Conservation (phyloP, 129 eudicot genomes). For the Artemisia tridentata region DNA sequence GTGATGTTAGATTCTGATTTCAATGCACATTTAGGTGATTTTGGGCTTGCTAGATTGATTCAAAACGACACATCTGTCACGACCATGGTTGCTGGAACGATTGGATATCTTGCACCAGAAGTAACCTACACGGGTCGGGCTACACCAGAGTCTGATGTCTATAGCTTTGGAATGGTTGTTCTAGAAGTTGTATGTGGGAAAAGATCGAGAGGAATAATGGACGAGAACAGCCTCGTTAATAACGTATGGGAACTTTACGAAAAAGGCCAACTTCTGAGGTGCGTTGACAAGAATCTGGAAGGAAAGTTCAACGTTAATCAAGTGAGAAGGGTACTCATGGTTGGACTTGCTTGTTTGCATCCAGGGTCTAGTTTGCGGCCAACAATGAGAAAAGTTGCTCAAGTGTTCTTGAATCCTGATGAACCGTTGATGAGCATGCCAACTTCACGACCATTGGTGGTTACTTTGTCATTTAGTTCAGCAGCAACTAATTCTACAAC, state of each 20-base stretch:
- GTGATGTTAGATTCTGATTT: conserved; percentile 63
- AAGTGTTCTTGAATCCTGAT: conserved; percentile 48
- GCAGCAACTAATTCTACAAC: conserved; percentile 26
- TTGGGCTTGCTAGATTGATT: conserved; percentile 68
- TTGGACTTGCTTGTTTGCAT: conserved; percentile 72
- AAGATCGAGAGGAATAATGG: conserved; percentile 60
- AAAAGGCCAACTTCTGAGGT: conserved; percentile 36
- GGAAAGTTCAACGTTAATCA: conserved; percentile 41
- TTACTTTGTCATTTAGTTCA: conserved; percentile 44
- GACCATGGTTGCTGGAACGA: conserved; percentile 75
- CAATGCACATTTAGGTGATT: conserved; percentile 68
- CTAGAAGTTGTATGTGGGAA: conserved; percentile 73
- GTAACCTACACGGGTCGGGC: conserved; percentile 74
- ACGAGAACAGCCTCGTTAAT: conserved; percentile 56
- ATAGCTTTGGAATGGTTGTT: conserved; percentile 73
- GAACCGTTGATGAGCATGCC: conserved; percentile 65
- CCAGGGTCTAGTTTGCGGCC: conserved; percentile 54
- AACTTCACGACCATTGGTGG: conserved; percentile 40
- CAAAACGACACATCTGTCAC: conserved; percentile 48
- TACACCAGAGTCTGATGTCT: conserved; percentile 64
- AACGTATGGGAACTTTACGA: conserved; percentile 47
- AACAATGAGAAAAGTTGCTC: conserved; percentile 59
- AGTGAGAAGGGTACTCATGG: conserved; percentile 44
- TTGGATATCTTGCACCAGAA: conserved; percentile 69
- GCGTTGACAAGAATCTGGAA: conserved; percentile 43